Evolutionary conservation across 192 early-diverging fungal species (phyloP), one percentile per base, ranked within the genome.

Genomic region (Coemansia aciculifera): DNA sequence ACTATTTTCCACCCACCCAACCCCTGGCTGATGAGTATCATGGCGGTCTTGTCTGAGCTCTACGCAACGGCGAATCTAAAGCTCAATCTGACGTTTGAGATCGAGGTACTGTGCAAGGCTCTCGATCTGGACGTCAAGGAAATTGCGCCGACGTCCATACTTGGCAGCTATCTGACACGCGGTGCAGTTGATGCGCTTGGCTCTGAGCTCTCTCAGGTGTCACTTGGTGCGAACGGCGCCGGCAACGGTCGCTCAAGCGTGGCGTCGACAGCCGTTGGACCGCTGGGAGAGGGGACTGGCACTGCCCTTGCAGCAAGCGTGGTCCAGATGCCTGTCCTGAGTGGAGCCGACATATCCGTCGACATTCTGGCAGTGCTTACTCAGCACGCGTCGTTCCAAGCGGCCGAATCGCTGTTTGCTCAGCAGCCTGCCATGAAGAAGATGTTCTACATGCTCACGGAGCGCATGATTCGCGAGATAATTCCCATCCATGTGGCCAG

Each of bases 21-120:
- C 80, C 97, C 97, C 15, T 99, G 97, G 97, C 72, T 99, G 44
- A 94, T 99, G 89, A 93, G 93, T 34, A 95, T 96, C 63, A 88
- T 99, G 87, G 87, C 87, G 54, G 85, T 98, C 15, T 78, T 99
- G 42, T 90, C 92, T 3, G 97, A 99, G 77, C 84, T 99, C 10
- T 98, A 97, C 81, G 89, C 92, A 49, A 93, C 87, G 74, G 96
- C 94, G 0, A 93, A 97, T 66, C 79, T 99, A 36, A 98, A 96
- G 79, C 85, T 98, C 40, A 97, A 95, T 62, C 88, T 97, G 39
- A 97, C 95, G 62, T 99, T 99, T 83, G 96, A 98, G 72, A 94
- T 99, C 54, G 97, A 99, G 79, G 95, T 99, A 6, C 84, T 99
- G 38, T 98, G 95, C 85, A 98, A 98, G 77, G 90, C 92, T 42